Evolutionary conservation across 805 yeast species (phyloP).

Genomic region (Zygosaccharomyces siamensis): DNA sequence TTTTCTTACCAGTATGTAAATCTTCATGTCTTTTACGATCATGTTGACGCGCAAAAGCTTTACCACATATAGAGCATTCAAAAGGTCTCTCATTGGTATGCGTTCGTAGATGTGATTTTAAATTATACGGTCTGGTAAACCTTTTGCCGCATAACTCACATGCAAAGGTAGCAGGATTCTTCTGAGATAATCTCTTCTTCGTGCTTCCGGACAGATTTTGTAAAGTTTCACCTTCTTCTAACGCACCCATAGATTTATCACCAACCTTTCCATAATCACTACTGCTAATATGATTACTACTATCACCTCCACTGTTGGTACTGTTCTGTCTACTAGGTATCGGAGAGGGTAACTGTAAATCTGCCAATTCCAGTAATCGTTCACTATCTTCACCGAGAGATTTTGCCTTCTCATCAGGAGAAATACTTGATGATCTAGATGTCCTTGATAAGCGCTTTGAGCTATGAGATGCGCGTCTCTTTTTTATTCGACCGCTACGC

Average conservation of each 20-base stretch:
- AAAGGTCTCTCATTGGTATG: conserved; percentile 84
- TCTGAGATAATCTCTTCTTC: conserved; percentile 18
- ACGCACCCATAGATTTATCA: conserved; percentile 5
- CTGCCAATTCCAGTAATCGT: conserved; percentile 31
- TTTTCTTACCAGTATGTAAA: conserved; percentile 70
- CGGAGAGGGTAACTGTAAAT: conserved; percentile 16
- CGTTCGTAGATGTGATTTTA: conserved; percentile 86
- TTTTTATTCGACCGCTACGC: conserved; percentile 28
- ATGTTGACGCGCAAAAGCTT: conserved; percentile 77
- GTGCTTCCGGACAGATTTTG: conserved; percentile 16
- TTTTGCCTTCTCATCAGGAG: conserved; percentile 31
- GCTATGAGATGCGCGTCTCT: conserved; percentile 19
- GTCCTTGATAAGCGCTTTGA: conserved; percentile 17
- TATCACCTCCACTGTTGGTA: conserved; percentile 1
- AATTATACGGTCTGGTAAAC: conserved; percentile 88
- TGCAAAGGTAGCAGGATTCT: conserved; percentile 38
- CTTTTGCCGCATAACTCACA: conserved; percentile 81
- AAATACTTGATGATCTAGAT: conserved; percentile 14
- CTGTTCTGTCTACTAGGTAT: conserved; percentile 5
- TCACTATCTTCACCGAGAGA: conserved; percentile 32
- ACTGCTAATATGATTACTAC: conserved; percentile 4
- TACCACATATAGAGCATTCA: conserved; percentile 67
- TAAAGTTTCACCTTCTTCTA: conserved; percentile 19
- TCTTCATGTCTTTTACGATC: conserved; percentile 74
- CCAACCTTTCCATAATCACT: not conserved